Base-by-base conservation (phyloP, 2,329 filamentous ascomycete species). In the Fusarium newnesense region DNA sequence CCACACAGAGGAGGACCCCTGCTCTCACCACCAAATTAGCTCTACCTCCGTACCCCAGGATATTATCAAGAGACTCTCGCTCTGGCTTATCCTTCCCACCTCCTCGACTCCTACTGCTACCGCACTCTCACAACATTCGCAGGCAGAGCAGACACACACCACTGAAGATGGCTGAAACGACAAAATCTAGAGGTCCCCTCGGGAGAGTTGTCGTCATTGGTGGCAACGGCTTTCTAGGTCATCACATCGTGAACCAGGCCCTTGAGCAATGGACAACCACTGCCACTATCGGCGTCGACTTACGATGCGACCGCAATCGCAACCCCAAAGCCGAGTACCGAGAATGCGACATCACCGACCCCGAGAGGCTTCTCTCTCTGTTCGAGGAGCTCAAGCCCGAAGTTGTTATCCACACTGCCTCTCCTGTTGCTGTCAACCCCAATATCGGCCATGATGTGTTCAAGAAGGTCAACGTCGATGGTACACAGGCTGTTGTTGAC, bases 371-470 rank as follows among this genome's bases (percentile, higher is more conserved):
- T 72, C 81, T 88, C 44, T 84, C 87, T 42, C 84, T 94, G 49
- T 91, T 98, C 77, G 82, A 87, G 37, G 85, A 90, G 72, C 86
- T 91, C 61, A 89, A 88, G 77, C 95, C 96, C 26, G 91, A 95
- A 79, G 89, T 97, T 19, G 94, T 99, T 58, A 92, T 98, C 78
- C 96, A 99, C 83, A 97, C 95, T 5, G 96, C 96, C 26, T 94
- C 92, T 39, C 93, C 94, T 43, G 82, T 87, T 30, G 87, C 85
- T 67, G 87, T 89, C 80, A 84, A 88, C 83, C 82, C 86, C 80
- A 83, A 84, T 78, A 82, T 88, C 78, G 82, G 87, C 77, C 86
- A 91, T 73, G 87, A 88, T 24, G 83, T 94, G 40, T 92, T 96
- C 81, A 89, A 90, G 77, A 92, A 91, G 81, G 93, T 98, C 80